Base-by-base conservation (phyloP, 1,284 basidiomycete species). In the Xerocomus minutiporus region DNA sequence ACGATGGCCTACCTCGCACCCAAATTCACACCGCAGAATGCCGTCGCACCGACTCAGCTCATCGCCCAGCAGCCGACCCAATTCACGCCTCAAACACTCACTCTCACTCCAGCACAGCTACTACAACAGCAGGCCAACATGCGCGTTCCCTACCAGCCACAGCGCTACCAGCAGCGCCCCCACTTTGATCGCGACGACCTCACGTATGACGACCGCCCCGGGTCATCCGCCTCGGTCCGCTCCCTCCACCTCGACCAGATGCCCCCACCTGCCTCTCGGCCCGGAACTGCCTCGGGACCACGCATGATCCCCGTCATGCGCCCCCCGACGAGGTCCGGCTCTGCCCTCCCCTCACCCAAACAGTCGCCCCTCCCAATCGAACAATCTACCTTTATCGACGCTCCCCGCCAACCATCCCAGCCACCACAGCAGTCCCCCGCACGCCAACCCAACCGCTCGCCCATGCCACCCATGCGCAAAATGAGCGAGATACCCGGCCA, bases 381-480 rank as follows among this genome's bases (percentile, higher is more conserved):
- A 32, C 64, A 60, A 2, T 61, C 63, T 9, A 56, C 7, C 29
- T 69, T 70, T 32, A 62, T 70, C 25, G 68, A 66, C 32, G 55
- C 50, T 11, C 1, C 56, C 4, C 55, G 57, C 26, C 68, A 70
- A 29, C 42, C 35, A 0, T 59, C 65, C 6, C 65, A 70, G 31
- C 67, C 67, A 4, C 68, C 63, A 0, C 65, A 63, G 43, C 68
- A 59, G 12, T 70, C 65, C 0, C 68, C 65, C 12, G 56, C 44
- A 5, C 61, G 67, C 47, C 58, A 54, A 38, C 52, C 57, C 8
- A 64, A 64, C 17, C 63, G 53, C 26, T 62, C 67, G 3, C 62
- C 67, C 1, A 61, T 65, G 51, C 55, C 63, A 0, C 41, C 55
- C 12, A 44, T 59, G 42, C 68, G 58, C 25, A 67, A 68, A 51